Base-by-base conservation (phyloP, 2,329 filamentous ascomycete species). In the Stagonosporopsis tanaceti region DNA sequence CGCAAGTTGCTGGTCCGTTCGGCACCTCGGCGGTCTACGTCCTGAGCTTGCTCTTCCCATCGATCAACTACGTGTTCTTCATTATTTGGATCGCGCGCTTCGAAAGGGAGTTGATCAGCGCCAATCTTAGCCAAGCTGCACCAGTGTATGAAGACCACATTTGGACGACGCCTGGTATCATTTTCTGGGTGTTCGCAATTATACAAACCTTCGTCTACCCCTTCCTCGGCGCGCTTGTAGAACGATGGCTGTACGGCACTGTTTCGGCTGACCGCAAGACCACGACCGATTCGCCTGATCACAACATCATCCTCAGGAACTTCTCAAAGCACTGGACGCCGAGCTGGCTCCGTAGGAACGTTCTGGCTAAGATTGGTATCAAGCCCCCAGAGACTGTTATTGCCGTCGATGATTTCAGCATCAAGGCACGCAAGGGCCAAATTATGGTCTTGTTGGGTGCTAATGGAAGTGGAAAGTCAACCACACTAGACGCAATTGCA, bases 391-490 rank as follows among this genome's bases (percentile, higher is more conserved):
- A 88, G 35, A 87, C 87, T 0, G 92, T 97, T 0, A 76, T 89
- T n/a, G 93, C 93, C 3, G 92, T 97, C 38, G 83, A 92, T 57
- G 81, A 87, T 38, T 79, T 97, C 35, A 89, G 84, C 48, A 80
- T 97, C 45, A 83, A 85, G 17, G 91, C 91, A 3, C 82, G 85
- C 3, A 86, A 87, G 61, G 93, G 93, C 1, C 89, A 96, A 66
- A 96, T 97, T 50, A 84, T 96, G 70, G 91, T 93, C 1, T 81
- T 97, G 0, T 83, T 97, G 0, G 93, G 93, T 35, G 92, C 93
- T 6, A 97, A 97, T 71, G 93, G 93, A 17, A 92, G 88, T 66
- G 93, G 93, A 34, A 97, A 97, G 75, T 93, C 89, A 51, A 97
- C 93, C 0, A 96, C 93, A 0, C 82, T 97, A 4, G 92, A 97